These are phyloP conservation scores for Dactylellina drechsleri DNA, from an alignment of 2,329 filamentous ascomycete species.

Conservation along the genomic window DNA sequence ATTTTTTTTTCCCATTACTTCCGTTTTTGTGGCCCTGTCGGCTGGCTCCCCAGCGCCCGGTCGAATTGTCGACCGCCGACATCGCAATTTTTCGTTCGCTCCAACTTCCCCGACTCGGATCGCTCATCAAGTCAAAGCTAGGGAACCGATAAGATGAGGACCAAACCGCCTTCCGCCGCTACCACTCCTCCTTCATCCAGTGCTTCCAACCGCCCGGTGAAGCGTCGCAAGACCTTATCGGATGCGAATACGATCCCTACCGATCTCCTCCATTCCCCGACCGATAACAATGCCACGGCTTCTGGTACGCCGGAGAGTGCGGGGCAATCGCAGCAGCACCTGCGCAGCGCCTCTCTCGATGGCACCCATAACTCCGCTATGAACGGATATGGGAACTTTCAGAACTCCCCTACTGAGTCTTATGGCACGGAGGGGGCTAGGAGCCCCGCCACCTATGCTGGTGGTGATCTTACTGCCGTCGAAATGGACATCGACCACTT, in stretches of 20 bases:
- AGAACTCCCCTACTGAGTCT: constrained; percentile 53
- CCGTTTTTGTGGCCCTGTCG: constrained; percentile 26
- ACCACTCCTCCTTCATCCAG: constrained; percentile 53
- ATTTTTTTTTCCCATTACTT: neutral
- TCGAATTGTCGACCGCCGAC: constrained; percentile 49
- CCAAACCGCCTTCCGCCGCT: constrained; percentile 48
- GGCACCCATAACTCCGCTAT: constrained; percentile 26
- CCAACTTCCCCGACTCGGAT: constrained; percentile 54
- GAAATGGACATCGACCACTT: constrained; percentile 53
- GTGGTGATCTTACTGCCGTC: constrained; percentile 36
- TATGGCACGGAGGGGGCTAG: constrained; percentile 51
- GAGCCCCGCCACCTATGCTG: constrained; percentile 42
- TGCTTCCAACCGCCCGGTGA: constrained; percentile 52
- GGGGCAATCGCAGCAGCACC: constrained; percentile 39
- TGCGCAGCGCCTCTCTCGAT: constrained; percentile 49
- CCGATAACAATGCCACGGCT: constrained; percentile 33
- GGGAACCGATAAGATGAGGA: constrained; percentile 47
- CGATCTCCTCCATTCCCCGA: constrained; percentile 49
- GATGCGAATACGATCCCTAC: constrained; percentile 35
- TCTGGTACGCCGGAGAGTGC: constrained; percentile 47
- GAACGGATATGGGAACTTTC: constrained; percentile 48
- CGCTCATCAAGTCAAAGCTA: constrained; percentile 28
- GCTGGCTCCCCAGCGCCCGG: constrained; percentile 18
- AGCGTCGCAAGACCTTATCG: constrained; percentile 54
- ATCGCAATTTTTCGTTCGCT: constrained; percentile 50